Conservation (phyloP, 805 yeast genomes). For the Schwanniomyces occidentalis region DNA sequence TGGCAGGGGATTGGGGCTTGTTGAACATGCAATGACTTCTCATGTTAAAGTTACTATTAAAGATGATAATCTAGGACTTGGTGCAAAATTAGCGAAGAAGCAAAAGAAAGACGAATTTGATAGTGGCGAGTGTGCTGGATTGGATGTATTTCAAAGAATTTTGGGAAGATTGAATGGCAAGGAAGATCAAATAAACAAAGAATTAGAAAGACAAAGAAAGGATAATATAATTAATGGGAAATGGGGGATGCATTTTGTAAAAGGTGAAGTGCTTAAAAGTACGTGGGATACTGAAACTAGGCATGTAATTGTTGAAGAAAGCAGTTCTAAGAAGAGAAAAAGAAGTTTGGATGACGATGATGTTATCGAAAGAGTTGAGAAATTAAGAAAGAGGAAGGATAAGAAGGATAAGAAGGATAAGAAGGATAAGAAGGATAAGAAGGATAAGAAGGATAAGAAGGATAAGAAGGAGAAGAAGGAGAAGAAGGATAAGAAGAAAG, state of each 20-base stretch:
- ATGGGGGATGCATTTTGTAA: conserved; percentile 86
- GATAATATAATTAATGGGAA: conserved; percentile 77
- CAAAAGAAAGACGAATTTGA: conserved; percentile 67
- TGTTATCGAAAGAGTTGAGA: conserved; percentile 1
- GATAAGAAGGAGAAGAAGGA: conserved; percentile 22
- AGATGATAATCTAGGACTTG: conserved; percentile 83
- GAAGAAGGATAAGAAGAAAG: conserved; percentile 23
- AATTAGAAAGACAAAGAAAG: conserved; percentile 65
- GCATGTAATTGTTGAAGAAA: conserved; percentile 15
- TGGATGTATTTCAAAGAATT: conserved; percentile 90
- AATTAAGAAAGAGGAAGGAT: conserved; percentile 18
- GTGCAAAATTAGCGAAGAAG: conserved; percentile 70
- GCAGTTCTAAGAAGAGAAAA: conserved; percentile 10
- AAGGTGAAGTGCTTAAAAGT: conserved; percentile 79
- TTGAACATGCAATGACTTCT: conserved; percentile 63
- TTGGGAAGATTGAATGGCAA: conserved; percentile 88
- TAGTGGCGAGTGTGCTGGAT: conserved; percentile 82
- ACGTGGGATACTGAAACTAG: conserved; percentile 72
- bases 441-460: conserved; percentile 19
- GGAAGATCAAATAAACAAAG: conserved; percentile 63
- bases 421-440: conserved; percentile 21
- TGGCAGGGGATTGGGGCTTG: conserved; percentile 83
- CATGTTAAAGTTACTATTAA: conserved; percentile 84
- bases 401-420: conserved; percentile 22
- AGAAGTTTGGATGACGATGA: conserved; percentile 10